Evolutionary conservation across 371 early-diverging fungal species (phyloP), one percentile per base, ranked within the genome.

Genomic region (Syncephalastrum contaminatum): DNA sequence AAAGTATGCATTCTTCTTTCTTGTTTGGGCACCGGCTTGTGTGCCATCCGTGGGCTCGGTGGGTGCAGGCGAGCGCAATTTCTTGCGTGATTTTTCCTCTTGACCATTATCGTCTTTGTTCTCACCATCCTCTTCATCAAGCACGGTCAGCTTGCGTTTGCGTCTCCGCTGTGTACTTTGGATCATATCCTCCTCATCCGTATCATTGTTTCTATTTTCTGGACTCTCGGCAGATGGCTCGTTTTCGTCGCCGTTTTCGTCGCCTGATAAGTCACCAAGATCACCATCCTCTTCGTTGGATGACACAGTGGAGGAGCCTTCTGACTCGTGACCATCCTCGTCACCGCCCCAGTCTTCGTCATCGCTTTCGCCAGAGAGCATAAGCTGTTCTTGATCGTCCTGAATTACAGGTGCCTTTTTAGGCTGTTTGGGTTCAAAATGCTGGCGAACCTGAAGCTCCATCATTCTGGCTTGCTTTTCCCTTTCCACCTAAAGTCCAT

Each of bases 401-500:
- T 8, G 46, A 40, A 12, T 40, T n/a, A 15, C 19, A 13, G 42
- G 44, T 18, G 15, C 40, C 18, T 46, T 43, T 54, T 49, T 25
- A n/a, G 41, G 40, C n/a, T 14, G 39, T 40, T 53, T 45, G 18
- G 41, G 36, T 39, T 46, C 16, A 42, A 64, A 53, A 42, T 60
- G 62, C 19, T 62, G 56, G 2, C 64, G 44, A 1, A 70, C 62
- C 58, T 70, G 61, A 2, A 57, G 42, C 19, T 63, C 48, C 16
- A 70, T 66, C 12, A 46, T 47, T 20, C 59, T 49, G 10, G 65
- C 66, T 42, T 71, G 62, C 51, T 60, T 65, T 59, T 79, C 80
- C 18, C 61, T 56, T 41, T 70, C 67, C 8, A 79, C 22, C 36
- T 30, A 30, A 2, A 30, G 12, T 30, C 5, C 10, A 12, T 30